phyloP scores from a whole-genome alignment of 2,329 filamentous ascomycete genomes.

The Sarocladiaceae sp. region DNA sequence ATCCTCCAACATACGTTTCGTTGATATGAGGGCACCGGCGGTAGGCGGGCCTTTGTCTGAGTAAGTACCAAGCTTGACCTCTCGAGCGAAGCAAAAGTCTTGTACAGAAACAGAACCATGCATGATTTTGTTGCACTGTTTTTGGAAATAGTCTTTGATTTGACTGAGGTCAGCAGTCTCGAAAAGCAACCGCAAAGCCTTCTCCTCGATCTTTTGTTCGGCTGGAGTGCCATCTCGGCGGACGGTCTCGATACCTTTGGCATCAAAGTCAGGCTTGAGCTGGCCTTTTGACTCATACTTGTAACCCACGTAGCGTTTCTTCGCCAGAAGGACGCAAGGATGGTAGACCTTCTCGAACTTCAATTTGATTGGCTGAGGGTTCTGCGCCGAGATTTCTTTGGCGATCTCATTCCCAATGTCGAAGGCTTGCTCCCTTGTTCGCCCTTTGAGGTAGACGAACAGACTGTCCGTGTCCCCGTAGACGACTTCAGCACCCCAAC shows the following conservation, averaged over 20 bases:
- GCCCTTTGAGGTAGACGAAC: constrained; percentile 84
- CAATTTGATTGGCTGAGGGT: constrained; percentile 87
- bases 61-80: constrained; percentile 88
- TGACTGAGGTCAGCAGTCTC: constrained; percentile 83
- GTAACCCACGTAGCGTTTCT: constrained; percentile 97
- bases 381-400: constrained; percentile 79
- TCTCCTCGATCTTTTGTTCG: constrained; percentile 95
- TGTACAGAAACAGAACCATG: constrained; percentile 81
- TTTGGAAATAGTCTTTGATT: constrained; percentile 86
- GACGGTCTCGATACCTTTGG: constrained; percentile 97
- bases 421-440: constrained; percentile 85
- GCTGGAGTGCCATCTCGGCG: constrained; percentile 91
- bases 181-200: constrained; percentile 82
- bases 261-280: constrained; percentile 82
- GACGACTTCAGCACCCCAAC: constrained; percentile 93
- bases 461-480: constrained; percentile 97
- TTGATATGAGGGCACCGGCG: constrained; percentile 83
- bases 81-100: constrained; percentile 92
- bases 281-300: constrained; percentile 84
- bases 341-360: constrained; percentile 99
- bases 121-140: constrained; percentile 91
- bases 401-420: constrained; percentile 90
- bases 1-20: constrained; percentile 81
- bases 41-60: constrained; percentile 71
- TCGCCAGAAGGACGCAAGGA: constrained; percentile 87